Conservation (phyloP, 2,329 filamentous ascomycete genomes). For the Epichloe amarillans region DNA sequence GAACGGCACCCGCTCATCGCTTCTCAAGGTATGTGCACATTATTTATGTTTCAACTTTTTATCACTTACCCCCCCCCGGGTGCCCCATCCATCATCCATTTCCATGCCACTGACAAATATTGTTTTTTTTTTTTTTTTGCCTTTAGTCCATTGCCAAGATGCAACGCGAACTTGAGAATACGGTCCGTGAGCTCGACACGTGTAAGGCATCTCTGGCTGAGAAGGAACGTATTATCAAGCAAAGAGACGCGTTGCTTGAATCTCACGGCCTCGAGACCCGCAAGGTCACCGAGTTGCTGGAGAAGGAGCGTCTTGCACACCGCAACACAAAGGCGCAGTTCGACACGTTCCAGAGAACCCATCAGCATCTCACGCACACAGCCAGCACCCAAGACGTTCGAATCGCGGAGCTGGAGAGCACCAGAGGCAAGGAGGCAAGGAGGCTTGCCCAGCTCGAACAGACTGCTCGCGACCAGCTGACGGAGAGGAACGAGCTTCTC, state of each 20-base stretch:
- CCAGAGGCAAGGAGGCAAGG: slow-evolving; percentile 63
- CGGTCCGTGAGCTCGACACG: slow-evolving; percentile 66
- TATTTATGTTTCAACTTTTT: no score
- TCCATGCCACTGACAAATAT: no score
- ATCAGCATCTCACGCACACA: slow-evolving; percentile 75
- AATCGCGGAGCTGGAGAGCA: slow-evolving; percentile 75
- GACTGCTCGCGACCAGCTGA: slow-evolving; percentile 73
- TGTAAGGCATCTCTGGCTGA: slow-evolving; percentile 70
- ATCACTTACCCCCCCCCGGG: neutral
- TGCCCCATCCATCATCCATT: no score
- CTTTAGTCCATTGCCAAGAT: slow-evolving; percentile 67
- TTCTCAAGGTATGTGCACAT: slow-evolving; percentile 54
- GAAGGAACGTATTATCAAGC: slow-evolving; percentile 80
- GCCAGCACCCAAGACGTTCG: slow-evolving; percentile 75
- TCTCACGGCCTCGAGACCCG: slow-evolving; percentile 76
- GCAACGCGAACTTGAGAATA: slow-evolving; percentile 76
- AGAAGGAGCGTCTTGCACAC: slow-evolving; percentile 77
- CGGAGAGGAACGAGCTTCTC: slow-evolving; percentile 78
- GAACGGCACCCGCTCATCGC: slow-evolving; percentile 69
- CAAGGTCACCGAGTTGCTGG: slow-evolving; percentile 74
- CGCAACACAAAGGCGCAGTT: slow-evolving; percentile 78
- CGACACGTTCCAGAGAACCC: slow-evolving; percentile 76
- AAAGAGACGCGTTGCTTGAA: slow-evolving; percentile 79
- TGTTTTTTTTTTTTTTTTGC: no score
- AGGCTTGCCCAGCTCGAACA: slow-evolving; percentile 64